phyloP scores from a whole-genome alignment of 371 early-diverging fungal genomes.

The Mucor lusitanicus region DNA sequence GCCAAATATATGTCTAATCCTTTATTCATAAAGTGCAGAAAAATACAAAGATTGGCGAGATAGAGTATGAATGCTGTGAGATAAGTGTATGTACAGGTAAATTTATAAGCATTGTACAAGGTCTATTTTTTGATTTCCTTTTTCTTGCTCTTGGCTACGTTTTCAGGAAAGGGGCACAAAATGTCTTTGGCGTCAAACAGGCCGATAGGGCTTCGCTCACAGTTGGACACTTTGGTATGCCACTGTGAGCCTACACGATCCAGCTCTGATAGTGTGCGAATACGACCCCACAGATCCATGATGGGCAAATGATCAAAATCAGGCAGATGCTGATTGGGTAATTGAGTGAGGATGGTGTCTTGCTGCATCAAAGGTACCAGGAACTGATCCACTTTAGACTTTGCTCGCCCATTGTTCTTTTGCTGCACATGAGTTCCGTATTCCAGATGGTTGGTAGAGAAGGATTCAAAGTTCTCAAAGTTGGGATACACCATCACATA shows the following conservation, averaged over 20 bases:
- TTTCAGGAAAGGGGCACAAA: slow-evolving; percentile 9
- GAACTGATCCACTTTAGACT: slow-evolving; percentile 43
- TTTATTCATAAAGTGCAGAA: not conserved
- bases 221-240: slow-evolving; percentile 51
- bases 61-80: not conserved
- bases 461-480: slow-evolving; percentile 59
- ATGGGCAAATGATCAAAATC: slow-evolving; percentile 51
- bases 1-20: not conserved
- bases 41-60: not conserved
- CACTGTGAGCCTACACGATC: slow-evolving; percentile 42
- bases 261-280: slow-evolving; percentile 42
- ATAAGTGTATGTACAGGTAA: not conserved
- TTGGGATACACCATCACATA: slow-evolving; percentile 71
- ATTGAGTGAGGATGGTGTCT: slow-evolving; percentile 28
- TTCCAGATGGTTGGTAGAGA: slow-evolving; percentile 70
- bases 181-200: slow-evolving; percentile 13
- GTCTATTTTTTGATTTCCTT: not conserved
- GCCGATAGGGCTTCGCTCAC: slow-evolving; percentile 8
- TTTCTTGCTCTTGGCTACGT: not conserved
- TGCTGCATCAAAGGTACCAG: slow-evolving; percentile 63
- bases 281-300: slow-evolving; percentile 59
- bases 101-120: not conserved
- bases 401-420: slow-evolving; percentile 34
- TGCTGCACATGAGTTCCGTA: slow-evolving; percentile 60
- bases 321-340: slow-evolving; percentile 27